phyloP scores from a whole-genome alignment of 805 yeast species.

The Priceomyces melissophilus region DNA sequence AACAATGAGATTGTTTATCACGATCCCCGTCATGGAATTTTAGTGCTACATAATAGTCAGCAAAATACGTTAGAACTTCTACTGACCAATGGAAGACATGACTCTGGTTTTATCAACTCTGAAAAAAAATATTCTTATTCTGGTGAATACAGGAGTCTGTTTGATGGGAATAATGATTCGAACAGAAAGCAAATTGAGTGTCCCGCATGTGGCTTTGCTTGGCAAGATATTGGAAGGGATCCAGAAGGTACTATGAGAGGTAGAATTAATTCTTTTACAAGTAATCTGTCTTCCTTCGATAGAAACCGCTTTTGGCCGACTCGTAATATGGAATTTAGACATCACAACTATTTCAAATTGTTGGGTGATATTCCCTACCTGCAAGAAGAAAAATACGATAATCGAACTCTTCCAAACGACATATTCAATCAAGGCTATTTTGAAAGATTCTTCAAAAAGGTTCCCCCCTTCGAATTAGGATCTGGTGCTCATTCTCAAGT shows the following conservation, averaged over 20 bases:
- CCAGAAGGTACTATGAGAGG: conserved; percentile 1
- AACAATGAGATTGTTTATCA: conserved; percentile 31
- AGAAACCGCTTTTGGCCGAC: background rate
- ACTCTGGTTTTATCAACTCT: background rate
- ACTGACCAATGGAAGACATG: conserved; percentile 9
- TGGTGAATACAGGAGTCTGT: background rate
- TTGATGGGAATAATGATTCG: background rate
- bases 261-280: background rate
- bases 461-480: conserved; percentile 56
- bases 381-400: conserved; percentile 1
- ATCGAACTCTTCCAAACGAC: conserved; percentile 40
- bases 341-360: conserved; percentile 34
- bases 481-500: conserved; percentile 86
- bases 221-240: conserved; percentile 14
- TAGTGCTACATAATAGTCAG: conserved; percentile 32
- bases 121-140: background rate
- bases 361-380: conserved; percentile 24
- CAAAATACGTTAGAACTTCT: conserved; percentile 27
- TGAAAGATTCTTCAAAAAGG: conserved; percentile 60
- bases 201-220: conserved; percentile 30
- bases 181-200: conserved; percentile 12
- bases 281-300: background rate
- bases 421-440: conserved; percentile 84
- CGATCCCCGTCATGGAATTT: conserved; percentile 31
- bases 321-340: conserved; percentile 22